phyloP scores from a whole-genome alignment of 2,329 filamentous ascomycete species.

The Monosporascus sp. region DNA sequence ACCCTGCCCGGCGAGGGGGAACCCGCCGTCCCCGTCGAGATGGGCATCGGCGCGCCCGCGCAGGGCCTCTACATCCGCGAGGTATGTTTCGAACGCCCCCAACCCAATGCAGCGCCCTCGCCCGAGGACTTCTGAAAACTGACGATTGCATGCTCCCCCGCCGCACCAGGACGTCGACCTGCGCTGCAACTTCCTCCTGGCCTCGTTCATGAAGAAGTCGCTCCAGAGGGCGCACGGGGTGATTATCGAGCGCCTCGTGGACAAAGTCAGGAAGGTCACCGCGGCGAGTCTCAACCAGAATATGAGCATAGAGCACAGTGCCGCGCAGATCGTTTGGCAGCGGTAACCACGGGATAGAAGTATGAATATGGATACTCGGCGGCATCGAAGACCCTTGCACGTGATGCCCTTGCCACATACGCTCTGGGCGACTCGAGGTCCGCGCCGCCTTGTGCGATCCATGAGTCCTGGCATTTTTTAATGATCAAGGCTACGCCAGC shows the following conservation, averaged over 20 bases:
- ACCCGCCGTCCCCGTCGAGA: conserved; percentile 56
- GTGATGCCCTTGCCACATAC: too few relatives aligned
- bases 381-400: too few relatives aligned
- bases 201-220: conserved; percentile 74
- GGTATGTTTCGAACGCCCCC: conserved; percentile 4
- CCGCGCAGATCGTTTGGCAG: too few relatives aligned
- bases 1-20: conserved; percentile 73
- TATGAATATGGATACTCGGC: too few relatives aligned
- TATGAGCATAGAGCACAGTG: background rate
- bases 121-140: background rate
- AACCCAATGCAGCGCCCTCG: background rate
- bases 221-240: conserved; percentile 68
- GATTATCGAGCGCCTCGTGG: conserved; percentile 60
- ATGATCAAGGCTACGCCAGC: too few relatives aligned
- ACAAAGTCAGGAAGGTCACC: conserved; percentile 37
- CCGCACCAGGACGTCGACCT: conserved; percentile 62
- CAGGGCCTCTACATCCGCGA: conserved; percentile 76
- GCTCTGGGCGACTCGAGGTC: too few relatives aligned
- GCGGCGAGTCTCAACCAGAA: conserved; percentile 4
- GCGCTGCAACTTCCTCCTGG: conserved; percentile 71
- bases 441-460: too few relatives aligned
- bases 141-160: background rate
- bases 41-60: conserved; percentile 59
- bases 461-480: too few relatives aligned
- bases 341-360: too few relatives aligned